Conservation (phyloP, 495 filamentous ascomycete genomes). For the Neurospora africana region DNA sequence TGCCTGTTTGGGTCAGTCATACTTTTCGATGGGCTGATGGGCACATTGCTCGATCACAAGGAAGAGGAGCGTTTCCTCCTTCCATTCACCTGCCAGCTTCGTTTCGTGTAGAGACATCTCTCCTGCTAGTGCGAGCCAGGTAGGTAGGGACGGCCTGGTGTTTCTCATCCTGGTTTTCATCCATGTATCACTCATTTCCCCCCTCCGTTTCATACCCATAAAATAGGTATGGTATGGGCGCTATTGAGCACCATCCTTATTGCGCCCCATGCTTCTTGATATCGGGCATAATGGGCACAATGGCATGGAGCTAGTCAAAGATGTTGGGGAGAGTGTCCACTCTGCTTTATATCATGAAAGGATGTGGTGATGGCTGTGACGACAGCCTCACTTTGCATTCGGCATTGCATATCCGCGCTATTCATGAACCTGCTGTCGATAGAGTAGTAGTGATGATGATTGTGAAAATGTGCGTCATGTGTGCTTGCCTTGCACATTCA, state of each 20-base stretch:
- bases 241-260: background rate
- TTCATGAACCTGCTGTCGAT: background rate
- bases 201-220: background rate
- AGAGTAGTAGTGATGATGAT: background rate
- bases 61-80: background rate
- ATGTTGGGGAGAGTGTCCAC: background rate
- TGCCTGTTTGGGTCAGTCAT: background rate
- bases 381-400: background rate
- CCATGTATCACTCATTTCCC: background rate
- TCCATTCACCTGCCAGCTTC: background rate
- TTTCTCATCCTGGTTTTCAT: background rate
- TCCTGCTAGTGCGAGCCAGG: background rate
- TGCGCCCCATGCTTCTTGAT: background rate
- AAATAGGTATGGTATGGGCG: background rate
- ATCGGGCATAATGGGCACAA: background rate
- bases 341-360: background rate
- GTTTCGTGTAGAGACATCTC: no score
- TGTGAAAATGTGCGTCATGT: background rate
- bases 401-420: background rate
- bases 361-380: background rate
- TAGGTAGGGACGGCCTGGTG: background rate
- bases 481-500: background rate
- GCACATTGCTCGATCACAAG: background rate
- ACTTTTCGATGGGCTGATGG: background rate
- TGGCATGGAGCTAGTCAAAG: background rate